phyloP scores from a whole-genome alignment of 306 rosid genomes.

The Prosopis cineraria region DNA sequence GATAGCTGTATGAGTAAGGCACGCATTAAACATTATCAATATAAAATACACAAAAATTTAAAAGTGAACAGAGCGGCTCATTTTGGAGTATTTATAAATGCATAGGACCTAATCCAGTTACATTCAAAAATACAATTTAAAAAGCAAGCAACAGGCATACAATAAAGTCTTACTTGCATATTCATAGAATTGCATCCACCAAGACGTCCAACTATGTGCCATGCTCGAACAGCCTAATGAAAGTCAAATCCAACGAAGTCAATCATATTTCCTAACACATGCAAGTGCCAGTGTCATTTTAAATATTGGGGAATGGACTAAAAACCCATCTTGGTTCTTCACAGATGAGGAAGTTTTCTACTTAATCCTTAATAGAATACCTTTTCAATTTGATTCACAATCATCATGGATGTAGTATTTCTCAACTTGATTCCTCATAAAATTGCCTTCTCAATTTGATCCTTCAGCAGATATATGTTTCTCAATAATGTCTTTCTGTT shows the following conservation, averaged over 20 bases:
- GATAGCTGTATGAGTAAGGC: conserved; percentile 58
- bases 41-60: neutral
- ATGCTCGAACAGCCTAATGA: conserved; percentile 70
- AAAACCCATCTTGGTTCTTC: neutral
- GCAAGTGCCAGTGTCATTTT: neutral
- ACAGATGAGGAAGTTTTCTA: neutral
- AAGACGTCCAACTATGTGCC: conserved; percentile 90
- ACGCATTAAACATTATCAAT: conserved; percentile 25
- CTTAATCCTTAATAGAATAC: no score
- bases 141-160: neutral
- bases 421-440: neutral
- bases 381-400: no score
- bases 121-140: neutral
- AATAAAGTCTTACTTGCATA: conserved; percentile 68
- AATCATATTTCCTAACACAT: conserved; percentile 18
- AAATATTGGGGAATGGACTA: neutral
- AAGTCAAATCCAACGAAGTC: conserved; percentile 33
- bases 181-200: conserved; percentile 97
- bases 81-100: no score
- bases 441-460: neutral
- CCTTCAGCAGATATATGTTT: neutral
- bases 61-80: neutral
- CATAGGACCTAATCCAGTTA: neutral
- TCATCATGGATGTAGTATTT: neutral
- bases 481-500: neutral